A percentile compares a stretch with the other conserved stretches of the same genome.
Conservation (phyloP, 129 eudicot genomes). For the Heracleum sosnowskyi region DNA sequence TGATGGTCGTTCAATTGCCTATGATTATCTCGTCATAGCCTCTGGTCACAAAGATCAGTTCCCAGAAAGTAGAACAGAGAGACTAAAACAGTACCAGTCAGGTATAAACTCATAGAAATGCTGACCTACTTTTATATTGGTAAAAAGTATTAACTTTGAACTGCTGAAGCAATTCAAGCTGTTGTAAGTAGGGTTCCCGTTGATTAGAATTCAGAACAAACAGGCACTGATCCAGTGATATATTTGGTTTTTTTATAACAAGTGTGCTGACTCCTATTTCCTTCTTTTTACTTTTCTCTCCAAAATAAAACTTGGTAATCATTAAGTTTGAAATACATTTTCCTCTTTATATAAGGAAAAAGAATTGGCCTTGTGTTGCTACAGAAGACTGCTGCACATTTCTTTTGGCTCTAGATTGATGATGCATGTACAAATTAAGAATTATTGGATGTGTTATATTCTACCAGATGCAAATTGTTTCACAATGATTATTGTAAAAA, state of each 20-base stretch:
- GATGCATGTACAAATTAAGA: not conserved
- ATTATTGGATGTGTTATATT: not conserved
- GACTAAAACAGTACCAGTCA: constrained; percentile 59
- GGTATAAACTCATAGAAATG: constrained; percentile 27
- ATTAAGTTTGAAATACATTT: not conserved
- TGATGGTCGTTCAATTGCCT: constrained; percentile 55
- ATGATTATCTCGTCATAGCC: constrained; percentile 78
- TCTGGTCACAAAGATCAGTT: constrained; percentile 56
- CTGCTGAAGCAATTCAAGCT: not conserved
- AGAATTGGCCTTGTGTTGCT: not conserved
- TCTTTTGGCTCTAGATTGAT: not conserved
- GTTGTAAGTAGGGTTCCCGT: not conserved
- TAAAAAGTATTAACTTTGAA: not conserved
- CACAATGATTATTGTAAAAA: not conserved
- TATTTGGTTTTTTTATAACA: not conserved
- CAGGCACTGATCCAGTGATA: not conserved
- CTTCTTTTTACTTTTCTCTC: not conserved
- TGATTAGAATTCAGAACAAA: not conserved
- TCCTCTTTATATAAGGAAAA: not conserved
- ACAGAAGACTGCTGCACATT: not conserved
- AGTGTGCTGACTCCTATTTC: not conserved
- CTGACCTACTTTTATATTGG: not conserved
- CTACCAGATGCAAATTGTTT: not conserved
- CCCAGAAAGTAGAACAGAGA: constrained; percentile 50
- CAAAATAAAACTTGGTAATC: not conserved